Percentiles rank a stretch among this genome's conserved stretches.
phyloP scores from a whole-genome alignment of 176 grass and related monocot species.

The Oryza meridionalis region DNA sequence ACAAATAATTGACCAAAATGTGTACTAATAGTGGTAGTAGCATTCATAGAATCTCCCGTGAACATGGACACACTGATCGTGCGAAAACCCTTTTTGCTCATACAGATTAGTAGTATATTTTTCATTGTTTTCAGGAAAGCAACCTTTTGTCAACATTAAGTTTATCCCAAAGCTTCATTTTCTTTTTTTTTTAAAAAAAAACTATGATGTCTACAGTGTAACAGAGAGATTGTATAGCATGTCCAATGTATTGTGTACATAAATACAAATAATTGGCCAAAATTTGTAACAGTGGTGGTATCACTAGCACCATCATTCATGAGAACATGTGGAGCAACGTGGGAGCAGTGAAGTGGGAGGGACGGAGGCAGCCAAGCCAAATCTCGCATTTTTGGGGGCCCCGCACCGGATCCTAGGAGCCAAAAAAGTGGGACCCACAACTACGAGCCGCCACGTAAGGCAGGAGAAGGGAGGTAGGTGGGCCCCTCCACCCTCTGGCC shows the following conservation, averaged over 20 bases:
- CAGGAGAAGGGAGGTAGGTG: neutral
- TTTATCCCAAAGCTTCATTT: neutral
- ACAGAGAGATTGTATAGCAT: neutral
- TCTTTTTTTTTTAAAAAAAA: neutral
- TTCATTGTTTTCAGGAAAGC: neutral
- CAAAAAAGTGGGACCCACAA: neutral
- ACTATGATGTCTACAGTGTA: neutral
- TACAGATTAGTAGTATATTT: no score
- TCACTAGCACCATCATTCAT: neutral
- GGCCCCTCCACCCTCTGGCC: neutral
- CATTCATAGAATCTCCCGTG: no score
- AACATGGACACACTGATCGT: no score
- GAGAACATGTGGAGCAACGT: conserved; percentile 28
- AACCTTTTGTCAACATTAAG: neutral
- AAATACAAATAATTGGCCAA: neutral
- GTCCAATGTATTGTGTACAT: neutral
- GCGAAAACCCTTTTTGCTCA: no score
- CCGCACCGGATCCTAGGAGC: neutral
- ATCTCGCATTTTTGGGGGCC: conserved; percentile 20
- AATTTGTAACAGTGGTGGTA: neutral
- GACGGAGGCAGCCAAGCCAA: neutral
- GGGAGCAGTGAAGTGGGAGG: neutral
- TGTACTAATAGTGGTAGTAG: no score
- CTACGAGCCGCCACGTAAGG: conserved; percentile 29
- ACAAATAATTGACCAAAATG: no score